Evolutionary conservation across 371 early-diverging fungal species (phyloP), one percentile per base, ranked within the genome.

Genomic region (Apophysomyces sp.): DNA sequence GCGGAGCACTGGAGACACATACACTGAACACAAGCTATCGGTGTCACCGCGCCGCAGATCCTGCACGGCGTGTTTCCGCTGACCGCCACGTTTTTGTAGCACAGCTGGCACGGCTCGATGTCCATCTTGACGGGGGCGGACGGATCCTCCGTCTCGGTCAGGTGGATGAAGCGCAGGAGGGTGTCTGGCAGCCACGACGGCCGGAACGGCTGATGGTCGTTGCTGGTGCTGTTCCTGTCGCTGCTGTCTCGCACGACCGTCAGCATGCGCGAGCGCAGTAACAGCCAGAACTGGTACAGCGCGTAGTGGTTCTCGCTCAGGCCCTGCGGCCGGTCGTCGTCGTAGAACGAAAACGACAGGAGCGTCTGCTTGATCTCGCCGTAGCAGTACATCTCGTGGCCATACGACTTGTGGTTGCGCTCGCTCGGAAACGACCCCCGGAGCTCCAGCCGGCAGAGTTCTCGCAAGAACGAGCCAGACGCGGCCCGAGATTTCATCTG

Each of bases 381-480:
- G 31, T 62, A 62, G 34, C 49, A 37, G 30, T 56, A 62, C 56
- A 62, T 55, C 16, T 62, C 62, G 2, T 49, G 56, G 8, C 57
- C 62, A 56, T 56, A 62, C 4, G 62, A 56, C 32, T 34, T 55
- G 26, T 49, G 6, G 13, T 51, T 37, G 2, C 62, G 62, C 13
- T 62, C 62, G 34, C 62, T 62, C 27, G 62, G 62, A 26, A 62
- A 62, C 2, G 29, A 30, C 0, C 62, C 62, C 44, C 39, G 56
- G 40, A 62, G 55, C 16, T 55, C 21, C 18, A 62, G 28, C 16
- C 21, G 34, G n/a, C 18, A 16, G 21, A 62, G 62, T 15, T 62
- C 51, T 8, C 56, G 57, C 61, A 60, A 52, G 31, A 49, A 40
- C 0, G 57, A 57, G 12, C 32, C 36, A 5, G 9, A 24, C 11